A percentile compares a stretch with the other conserved stretches of the same genome.
phyloP scores from a whole-genome alignment of 371 early-diverging fungal genomes.

The Apophysomyces trapeziformis region DNA sequence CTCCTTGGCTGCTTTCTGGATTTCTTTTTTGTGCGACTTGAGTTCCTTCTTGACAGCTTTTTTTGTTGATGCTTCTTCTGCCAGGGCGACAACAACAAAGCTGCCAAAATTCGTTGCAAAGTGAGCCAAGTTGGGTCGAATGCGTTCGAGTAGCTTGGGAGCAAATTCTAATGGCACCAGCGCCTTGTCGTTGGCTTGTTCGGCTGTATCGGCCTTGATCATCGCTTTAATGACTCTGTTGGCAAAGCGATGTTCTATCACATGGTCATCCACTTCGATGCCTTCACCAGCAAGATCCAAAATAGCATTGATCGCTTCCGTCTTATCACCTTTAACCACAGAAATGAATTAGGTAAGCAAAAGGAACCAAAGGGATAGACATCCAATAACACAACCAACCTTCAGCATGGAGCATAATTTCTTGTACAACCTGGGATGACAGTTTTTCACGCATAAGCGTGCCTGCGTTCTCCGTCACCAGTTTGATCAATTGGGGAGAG shows the following conservation, averaged over 20 bases:
- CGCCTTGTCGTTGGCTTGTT: conserved; percentile 54
- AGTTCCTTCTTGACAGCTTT: conserved; percentile 37
- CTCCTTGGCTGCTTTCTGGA: conserved; percentile 36
- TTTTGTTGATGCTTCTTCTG: conserved; percentile 62
- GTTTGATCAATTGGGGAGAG: conserved; percentile 63
- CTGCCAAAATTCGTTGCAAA: conserved; percentile 53
- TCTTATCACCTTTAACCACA: conserved; percentile 41
- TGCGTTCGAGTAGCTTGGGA: conserved; percentile 45
- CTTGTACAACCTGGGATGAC: conserved; percentile 72
- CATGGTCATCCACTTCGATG: conserved; percentile 58
- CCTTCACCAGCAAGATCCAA: conserved; percentile 49
- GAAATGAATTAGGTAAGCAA: neutral
- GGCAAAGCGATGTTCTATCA: conserved; percentile 59
- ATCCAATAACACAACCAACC: conserved; percentile 21
- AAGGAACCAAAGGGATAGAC: neutral
- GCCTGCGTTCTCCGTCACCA: conserved; percentile 58
- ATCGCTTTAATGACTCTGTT: conserved; percentile 65
- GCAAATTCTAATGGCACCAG: conserved; percentile 52
- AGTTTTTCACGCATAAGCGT: conserved; percentile 64
- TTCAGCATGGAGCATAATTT: conserved; percentile 72
- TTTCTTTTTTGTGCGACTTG: conserved; percentile 45
- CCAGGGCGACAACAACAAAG: conserved; percentile 64
- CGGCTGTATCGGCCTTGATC: conserved; percentile 61
- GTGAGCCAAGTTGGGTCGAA: conserved; percentile 41
- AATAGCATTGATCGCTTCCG: conserved; percentile 54